These are phyloP conservation scores for Podila verticillata DNA, from an alignment of 192 early-diverging fungal genomes.

Conservation along the genomic window DNA sequence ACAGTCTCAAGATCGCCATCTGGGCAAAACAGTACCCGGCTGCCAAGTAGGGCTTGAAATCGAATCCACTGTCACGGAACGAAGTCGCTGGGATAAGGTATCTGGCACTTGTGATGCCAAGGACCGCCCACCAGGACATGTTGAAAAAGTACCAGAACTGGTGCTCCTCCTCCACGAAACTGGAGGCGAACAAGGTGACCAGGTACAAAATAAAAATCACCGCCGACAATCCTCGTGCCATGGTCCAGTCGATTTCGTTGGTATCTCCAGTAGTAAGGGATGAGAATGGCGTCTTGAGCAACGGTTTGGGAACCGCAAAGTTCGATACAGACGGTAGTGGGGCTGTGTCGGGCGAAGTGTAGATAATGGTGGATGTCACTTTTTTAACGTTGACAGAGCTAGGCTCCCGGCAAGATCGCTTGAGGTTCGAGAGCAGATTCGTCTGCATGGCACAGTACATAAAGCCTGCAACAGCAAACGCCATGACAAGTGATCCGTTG, in stretches of 20 bases:
- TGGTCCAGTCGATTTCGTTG: slow-evolving; percentile 28
- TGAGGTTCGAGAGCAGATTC: slow-evolving; percentile 22
- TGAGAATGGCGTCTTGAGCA: neutral
- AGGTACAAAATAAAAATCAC: slow-evolving; percentile 59
- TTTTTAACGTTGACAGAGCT: neutral
- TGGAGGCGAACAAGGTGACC: slow-evolving; percentile 69
- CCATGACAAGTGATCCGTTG: slow-evolving; percentile 46
- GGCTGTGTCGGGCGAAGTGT: neutral
- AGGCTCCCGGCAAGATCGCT: slow-evolving; percentile 27
- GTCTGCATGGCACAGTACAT: slow-evolving; percentile 39
- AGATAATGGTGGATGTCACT: neutral
- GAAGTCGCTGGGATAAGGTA: slow-evolving; percentile 5
- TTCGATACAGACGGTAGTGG: neutral
- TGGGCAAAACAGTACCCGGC: slow-evolving; percentile 32
- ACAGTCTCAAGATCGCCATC: slow-evolving; percentile 51
- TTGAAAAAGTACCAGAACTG: slow-evolving; percentile 79
- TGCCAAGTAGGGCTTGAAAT: neutral
- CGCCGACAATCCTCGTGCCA: slow-evolving; percentile 7
- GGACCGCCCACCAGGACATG: slow-evolving; percentile 67
- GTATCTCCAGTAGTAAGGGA: neutral
- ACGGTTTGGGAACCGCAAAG: neutral
- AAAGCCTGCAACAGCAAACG: slow-evolving; percentile 35
- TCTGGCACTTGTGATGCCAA: slow-evolving; percentile 50
- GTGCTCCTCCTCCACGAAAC: slow-evolving; percentile 81
- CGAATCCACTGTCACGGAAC: neutral